Evolutionary conservation across 768 basidiomycete species (phyloP), one percentile per base, ranked within the genome.

Genomic region (Suillus americanus): DNA sequence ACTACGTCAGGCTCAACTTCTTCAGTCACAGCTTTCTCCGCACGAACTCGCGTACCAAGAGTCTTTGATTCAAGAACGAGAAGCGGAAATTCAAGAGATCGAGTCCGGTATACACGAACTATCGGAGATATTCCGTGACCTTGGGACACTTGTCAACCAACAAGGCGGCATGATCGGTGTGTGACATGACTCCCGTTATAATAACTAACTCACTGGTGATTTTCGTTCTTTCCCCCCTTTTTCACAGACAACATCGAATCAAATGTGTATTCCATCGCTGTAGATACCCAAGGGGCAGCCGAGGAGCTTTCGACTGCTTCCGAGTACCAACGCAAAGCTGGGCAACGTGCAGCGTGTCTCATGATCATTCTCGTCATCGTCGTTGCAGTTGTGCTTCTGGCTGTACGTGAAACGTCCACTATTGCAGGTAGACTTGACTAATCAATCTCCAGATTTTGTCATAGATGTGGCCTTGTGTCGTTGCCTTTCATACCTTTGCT

Each of bases 11-110:
- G 88, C 86, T 0, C 89, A 90, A 69, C 77, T 88, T 0, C 74
- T 92, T 35, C 89, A 93, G 72, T 79, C 81, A 5, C 90, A 91
- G 66, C 79, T 95, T n/a, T 94, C 93, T 2, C 92, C 93, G 0
- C 91, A 92, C 64, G 97, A 98, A 77, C 85, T 99, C 28, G 94
- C 94, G 16, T 96, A 96, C 74, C 97, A 99, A 75, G 97, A 99
- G 74, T 92, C 94, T 12, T 80, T 99, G 43, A 77, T 76, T 43
- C 73, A 64, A 45, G 97, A 99, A 73, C 90, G 97, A 20, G 97
- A 99, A 75, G 83, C 83, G 0, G 97, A 99, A 72, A 99, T 99
- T 62, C 87, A 92, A 60, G 95, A 98, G 73, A 99, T 99, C 60
- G 97, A 99, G 77, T 89, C 87, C 8, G 97, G 97, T 8, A 98